Evolutionary conservation across 1,139 yeast species (phyloP), one percentile per base, ranked within the genome.

Genomic region (Taphrina confusa): DNA sequence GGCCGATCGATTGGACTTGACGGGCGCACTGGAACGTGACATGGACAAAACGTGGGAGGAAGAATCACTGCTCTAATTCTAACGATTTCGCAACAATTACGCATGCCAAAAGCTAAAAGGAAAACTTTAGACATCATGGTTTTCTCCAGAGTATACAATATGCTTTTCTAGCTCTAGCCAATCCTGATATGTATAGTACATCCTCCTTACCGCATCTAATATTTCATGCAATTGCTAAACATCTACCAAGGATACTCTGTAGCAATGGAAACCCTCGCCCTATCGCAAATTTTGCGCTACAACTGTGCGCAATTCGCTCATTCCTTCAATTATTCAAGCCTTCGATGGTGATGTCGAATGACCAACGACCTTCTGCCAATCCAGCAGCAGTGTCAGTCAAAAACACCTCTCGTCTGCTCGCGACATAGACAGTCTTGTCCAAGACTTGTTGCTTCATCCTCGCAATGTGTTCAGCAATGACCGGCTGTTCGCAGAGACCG

Each of bases 401-500:
- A 36, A 74, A 65, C 11, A 70, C 70, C 51, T 65, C 67, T 16
- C 76, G 69, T 20, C 76, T 69, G 44, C 66, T 66, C 37, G 65
- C 65, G 50, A 74, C 76, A 64, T 74, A 75, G 16, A 74, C 70
- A 23, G 74, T 69, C 65, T 70, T 70, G 62, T 74, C 77, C 59
- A 74, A 63, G 25, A 74, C 63, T 34, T 67, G 66, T 18, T 72
- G 70, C 61, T 73, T 72, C 34, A 66, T 60, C 31, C 64, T 62
- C 2, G 73, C 71, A 23, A 75, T 63, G 23, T 69, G 70, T n/a
- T 63, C 63, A 2, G 70, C 70, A 28, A 62, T 61, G 30, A 61
- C 58, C 3, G 75, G 73, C 63, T 66, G 67, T 61, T 74, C 75
- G 69, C 90, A 84, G 18, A 90, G 74, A 67, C 83, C 83, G 1